Percentiles rank a stretch among this genome's conserved stretches.
phyloP scores from a whole-genome alignment of 192 early-diverging fungal genomes.

The Coemansia sp. region DNA sequence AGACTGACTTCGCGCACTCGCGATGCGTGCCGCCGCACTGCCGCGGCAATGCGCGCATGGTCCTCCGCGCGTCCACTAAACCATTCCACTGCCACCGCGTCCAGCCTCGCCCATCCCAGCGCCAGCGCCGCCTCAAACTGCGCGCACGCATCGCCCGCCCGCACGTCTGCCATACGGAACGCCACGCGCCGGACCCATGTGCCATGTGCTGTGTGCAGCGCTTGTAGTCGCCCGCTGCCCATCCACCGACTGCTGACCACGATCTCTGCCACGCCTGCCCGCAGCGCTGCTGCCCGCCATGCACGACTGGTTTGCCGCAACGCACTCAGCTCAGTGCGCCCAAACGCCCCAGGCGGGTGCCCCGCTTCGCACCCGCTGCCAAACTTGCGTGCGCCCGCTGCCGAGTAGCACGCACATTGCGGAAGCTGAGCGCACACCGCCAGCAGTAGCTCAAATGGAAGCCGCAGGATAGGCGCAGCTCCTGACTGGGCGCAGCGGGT shows the following conservation, averaged over 20 bases:
- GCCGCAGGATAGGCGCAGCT: not conserved
- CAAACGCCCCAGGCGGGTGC: slow-evolving; percentile 42
- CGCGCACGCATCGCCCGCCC: slow-evolving; percentile 7
- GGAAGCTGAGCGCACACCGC: slow-evolving; percentile 32
- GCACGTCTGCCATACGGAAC: slow-evolving; percentile 37
- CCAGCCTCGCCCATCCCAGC: slow-evolving; percentile 30
- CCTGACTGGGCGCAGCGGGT: not conserved
- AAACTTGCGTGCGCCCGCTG: slow-evolving; percentile 10
- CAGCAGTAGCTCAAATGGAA: slow-evolving; percentile 39
- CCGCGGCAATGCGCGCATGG: slow-evolving; percentile 23
- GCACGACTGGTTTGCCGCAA: slow-evolving; percentile 39
- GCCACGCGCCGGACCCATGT: slow-evolving; percentile 31
- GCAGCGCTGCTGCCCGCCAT: slow-evolving; percentile 40
- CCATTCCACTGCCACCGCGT: slow-evolving; percentile 39
- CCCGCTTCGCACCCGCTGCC: slow-evolving; percentile 26
- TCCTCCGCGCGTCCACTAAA: slow-evolving; percentile 30
- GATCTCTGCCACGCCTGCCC: slow-evolving; percentile 26
- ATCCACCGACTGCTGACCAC: slow-evolving; percentile 50
- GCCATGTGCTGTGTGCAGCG: slow-evolving; percentile 17
- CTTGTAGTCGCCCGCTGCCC: slow-evolving; percentile 15
- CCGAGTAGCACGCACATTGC: slow-evolving; percentile 21
- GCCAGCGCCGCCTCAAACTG: slow-evolving; percentile 39
- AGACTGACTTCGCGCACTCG: slow-evolving; percentile 32
- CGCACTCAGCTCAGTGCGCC: slow-evolving; percentile 16
- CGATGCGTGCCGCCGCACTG: slow-evolving; percentile 22